Conservation (phyloP, 1,284 basidiomycete genomes). For the Rhodotorula sp. region DNA sequence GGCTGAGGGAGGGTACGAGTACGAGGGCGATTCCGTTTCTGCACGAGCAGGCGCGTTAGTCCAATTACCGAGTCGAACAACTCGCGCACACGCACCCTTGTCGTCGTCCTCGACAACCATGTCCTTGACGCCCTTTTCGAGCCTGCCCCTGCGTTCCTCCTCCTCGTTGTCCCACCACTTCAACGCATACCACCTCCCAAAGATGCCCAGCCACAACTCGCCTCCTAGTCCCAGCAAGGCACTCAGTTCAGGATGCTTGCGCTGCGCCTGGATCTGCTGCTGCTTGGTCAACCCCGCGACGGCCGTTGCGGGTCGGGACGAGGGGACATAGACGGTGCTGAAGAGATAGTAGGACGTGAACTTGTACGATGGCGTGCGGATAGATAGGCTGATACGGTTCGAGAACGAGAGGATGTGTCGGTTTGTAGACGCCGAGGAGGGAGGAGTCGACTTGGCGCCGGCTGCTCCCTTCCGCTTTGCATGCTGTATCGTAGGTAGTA, state of each 20-base stretch:
- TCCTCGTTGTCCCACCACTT: slow-evolving; percentile 33
- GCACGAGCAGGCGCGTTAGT: neutral
- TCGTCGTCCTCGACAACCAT: slow-evolving; percentile 36
- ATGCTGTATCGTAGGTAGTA: neutral
- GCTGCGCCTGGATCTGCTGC: slow-evolving; percentile 21
- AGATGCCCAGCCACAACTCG: slow-evolving; percentile 41
- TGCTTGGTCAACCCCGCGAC: slow-evolving; percentile 10
- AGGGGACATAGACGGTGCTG: slow-evolving; percentile 66
- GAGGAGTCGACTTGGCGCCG: neutral
- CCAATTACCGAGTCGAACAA: neutral
- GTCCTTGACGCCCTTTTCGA: slow-evolving; percentile 31
- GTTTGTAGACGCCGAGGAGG: neutral
- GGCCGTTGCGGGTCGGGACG: slow-evolving; percentile 33
- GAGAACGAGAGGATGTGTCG: slow-evolving; percentile 59
- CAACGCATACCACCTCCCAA: slow-evolving; percentile 43
- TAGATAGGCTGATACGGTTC: slow-evolving; percentile 83
- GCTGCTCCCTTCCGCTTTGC: neutral
- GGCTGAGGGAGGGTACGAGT: slow-evolving; percentile 7
- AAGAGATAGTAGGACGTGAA: slow-evolving; percentile 80
- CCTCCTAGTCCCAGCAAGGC: slow-evolving; percentile 17
- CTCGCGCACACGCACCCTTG: slow-evolving; percentile 17
- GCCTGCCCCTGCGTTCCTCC: slow-evolving; percentile 31
- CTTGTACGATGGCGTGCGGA: slow-evolving; percentile 88
- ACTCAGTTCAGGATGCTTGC: slow-evolving; percentile 22
- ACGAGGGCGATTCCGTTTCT: slow-evolving; percentile 1